Evolutionary conservation across 768 basidiomycete species (phyloP), one percentile per base, ranked within the genome.

Genomic region (Astraeus odoratus): DNA sequence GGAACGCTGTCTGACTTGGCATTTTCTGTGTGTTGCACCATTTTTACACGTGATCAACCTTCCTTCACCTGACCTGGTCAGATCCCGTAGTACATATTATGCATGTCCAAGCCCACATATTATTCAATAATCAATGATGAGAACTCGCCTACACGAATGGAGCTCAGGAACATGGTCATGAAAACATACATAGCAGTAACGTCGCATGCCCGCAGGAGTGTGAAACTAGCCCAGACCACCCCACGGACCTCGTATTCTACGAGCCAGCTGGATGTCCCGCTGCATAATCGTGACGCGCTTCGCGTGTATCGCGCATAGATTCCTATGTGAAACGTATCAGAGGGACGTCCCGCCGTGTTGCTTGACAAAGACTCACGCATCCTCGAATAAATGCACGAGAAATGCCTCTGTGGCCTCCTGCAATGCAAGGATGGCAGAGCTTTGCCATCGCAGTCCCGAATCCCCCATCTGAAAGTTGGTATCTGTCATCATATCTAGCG

Each of bases 231-330:
- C 78, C 47, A 86, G 71, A 27, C 83, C 83, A 40, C 81, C 82
- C 84, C 86, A 93, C 37, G 84, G 82, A 3, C 95, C 95, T 39
- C 95, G 80, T 72, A 98, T 92, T 51, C 96, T 78, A 44, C 96
- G 76, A 19, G 96, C 96, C 42, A 99, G 82, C 57, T 97, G 95
- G 47, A 99, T 94, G 56, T 99, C 96, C 42, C 86, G 78, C 45
- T 92, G 91, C 94, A 97, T 97, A 55, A 97, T 84, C 5, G 95
- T 99, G 4, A 98, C 95, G 56, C 95, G 84, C 66, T 95, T 97
- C 13, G 95, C 95, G 58, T 98, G 95, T 53, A 99, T 88, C 5
- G 95, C 94, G 58, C 96, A 99, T 26, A 96, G 71, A 63, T 97
- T 96, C 34, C 93, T 96, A 50, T 18, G 49, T 41, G 12, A 37